A percentile compares a stretch with the other conserved stretches of the same genome.
Conservation (phyloP, 768 basidiomycete genomes). For the Suillus brevipes region DNA sequence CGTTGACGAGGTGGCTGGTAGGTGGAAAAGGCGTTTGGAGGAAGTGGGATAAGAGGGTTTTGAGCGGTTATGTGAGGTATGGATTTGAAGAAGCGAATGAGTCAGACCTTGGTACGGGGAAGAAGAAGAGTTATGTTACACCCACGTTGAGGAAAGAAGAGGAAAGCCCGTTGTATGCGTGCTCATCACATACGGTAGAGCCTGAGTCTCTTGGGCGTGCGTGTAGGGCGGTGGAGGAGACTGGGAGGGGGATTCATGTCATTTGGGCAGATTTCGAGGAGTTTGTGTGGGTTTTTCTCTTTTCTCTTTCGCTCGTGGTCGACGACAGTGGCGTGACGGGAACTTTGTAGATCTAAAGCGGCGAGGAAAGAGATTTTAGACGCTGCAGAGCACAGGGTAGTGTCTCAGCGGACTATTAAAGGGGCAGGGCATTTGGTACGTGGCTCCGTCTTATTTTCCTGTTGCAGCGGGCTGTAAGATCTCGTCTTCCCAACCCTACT, state of each 20-base stretch:
- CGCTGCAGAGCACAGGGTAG: slow-evolving; percentile 24
- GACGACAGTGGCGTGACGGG: not conserved
- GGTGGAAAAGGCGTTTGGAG: slow-evolving; percentile 5
- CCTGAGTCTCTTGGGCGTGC: slow-evolving; percentile 22
- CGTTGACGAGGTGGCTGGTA: slow-evolving; percentile 20
- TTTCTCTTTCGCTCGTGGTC: not conserved
- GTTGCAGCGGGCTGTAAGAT: not conserved
- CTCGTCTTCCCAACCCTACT: slow-evolving; percentile 2
- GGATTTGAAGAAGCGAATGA: not conserved
- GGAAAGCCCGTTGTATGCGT: slow-evolving; percentile 27
- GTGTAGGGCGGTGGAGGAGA: slow-evolving; percentile 17
- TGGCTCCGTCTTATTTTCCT: not conserved
- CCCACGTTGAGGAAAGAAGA: slow-evolving; percentile 31
- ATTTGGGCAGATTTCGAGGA: slow-evolving; percentile 33
- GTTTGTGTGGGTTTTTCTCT: slow-evolving; percentile 23
- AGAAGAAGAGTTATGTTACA: slow-evolving; percentile 15
- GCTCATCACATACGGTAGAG: slow-evolving; percentile 27
- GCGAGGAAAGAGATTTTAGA: slow-evolving; percentile 31
- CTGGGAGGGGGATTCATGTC: slow-evolving; percentile 23
- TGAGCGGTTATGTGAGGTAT: not conserved
- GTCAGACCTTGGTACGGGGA: not conserved
- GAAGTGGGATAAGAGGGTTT: slow-evolving; percentile 1
- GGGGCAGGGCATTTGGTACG: slow-evolving; percentile 34
- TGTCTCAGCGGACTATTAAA: slow-evolving; percentile 21
- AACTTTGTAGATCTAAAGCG: slow-evolving; percentile 20